Base-by-base conservation (phyloP, 257 asterid genomes). In the Penstemon eatonii region DNA sequence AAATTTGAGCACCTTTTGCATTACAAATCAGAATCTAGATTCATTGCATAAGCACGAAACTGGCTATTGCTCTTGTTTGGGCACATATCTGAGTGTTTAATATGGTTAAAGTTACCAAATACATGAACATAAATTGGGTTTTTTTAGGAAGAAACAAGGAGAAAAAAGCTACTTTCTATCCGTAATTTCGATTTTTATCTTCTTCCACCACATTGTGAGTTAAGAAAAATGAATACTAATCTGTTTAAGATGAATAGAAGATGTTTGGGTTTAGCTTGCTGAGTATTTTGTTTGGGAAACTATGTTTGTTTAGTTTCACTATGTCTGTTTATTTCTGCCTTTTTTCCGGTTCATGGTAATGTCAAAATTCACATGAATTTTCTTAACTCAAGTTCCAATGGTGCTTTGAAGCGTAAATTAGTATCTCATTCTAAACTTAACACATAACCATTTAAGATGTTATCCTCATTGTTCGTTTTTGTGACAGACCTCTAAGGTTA, bases 401-500 rank as follows among this genome's bases (percentile, higher is more conserved):
- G 33, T 25, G 33, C 33, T 25, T 25, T 25, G 33, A 2, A 25
- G 33, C 2, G 33, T 25, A 25, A 25, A 25, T 25, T 25, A 25
- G 33, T 25, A 25, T 25, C 1, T 25, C 33, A 25, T 25, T 25
- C 33, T 25, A 25, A 25, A 25, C 33, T 25, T 25, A 10, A 63
- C 42, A 39, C 45, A 13, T 54, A 19, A 19, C 43, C 61, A 59
- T 73, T 61, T 41, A 39, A 60, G 36, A 46, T 60, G 8, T 55
- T 45, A 12, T 61, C 68, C 76, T 68, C 53, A 77, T 67, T 40
- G 6, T 38, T 13, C 2, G 43, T 65, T 63, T 40, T 71, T 45
- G 36, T 37, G 55, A 62, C 83, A 75, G 83, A 37, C 43, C 49
- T 51, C 59, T 36, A 60, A 38, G 51, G 71, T 67, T 36, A 54